Percentiles rank a stretch among this genome's conserved stretches.
Evolutionary conservation across 1,139 yeast species (phyloP).

Genomic region (Nematodospora anomalae): DNA sequence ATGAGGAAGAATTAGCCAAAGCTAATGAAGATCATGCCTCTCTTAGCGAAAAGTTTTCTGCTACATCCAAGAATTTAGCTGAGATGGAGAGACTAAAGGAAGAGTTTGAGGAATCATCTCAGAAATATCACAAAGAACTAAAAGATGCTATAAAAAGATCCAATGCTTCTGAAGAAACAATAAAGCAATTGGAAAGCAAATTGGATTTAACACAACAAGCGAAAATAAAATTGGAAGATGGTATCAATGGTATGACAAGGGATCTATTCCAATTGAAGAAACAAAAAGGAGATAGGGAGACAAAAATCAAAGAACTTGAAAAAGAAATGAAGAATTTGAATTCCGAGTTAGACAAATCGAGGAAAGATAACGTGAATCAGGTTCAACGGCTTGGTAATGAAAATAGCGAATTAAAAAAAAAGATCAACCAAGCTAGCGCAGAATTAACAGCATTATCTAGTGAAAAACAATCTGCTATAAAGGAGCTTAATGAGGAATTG

Average conservation of each 20-base stretch:
- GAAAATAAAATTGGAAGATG: slow-evolving; percentile 76
- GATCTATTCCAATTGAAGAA: slow-evolving; percentile 70
- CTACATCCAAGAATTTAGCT: slow-evolving; percentile 34
- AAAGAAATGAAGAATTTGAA: slow-evolving; percentile 35
- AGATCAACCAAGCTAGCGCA: slow-evolving; percentile 25
- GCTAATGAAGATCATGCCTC: slow-evolving; percentile 25
- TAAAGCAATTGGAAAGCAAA: slow-evolving; percentile 28
- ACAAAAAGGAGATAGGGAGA: slow-evolving; percentile 56
- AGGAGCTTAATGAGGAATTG: slow-evolving; percentile 23
- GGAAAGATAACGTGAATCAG: slow-evolving; percentile 24
- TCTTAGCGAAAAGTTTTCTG: slow-evolving; percentile 32
- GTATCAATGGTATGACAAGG: slow-evolving; percentile 86
- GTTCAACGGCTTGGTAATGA: slow-evolving; percentile 22
- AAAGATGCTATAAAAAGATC: slow-evolving; percentile 29
- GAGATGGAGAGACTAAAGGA: slow-evolving; percentile 34
- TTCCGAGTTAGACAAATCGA: slow-evolving; percentile 21
- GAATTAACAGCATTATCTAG: slow-evolving; percentile 16
- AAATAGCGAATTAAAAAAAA: slow-evolving; percentile 23
- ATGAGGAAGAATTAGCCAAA: slow-evolving; percentile 20
- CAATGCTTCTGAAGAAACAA: slow-evolving; percentile 22
- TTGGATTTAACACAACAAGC: slow-evolving; percentile 36
- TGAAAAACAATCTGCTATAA: slow-evolving; percentile 18
- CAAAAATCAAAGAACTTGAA: slow-evolving; percentile 38
- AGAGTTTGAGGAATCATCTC: slow-evolving; percentile 31
- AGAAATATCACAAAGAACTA: slow-evolving; percentile 29